Evolutionary conservation across 768 basidiomycete genomes (phyloP), one percentile per base, ranked within the genome.

Genomic region (Leccinum sublutescens): DNA sequence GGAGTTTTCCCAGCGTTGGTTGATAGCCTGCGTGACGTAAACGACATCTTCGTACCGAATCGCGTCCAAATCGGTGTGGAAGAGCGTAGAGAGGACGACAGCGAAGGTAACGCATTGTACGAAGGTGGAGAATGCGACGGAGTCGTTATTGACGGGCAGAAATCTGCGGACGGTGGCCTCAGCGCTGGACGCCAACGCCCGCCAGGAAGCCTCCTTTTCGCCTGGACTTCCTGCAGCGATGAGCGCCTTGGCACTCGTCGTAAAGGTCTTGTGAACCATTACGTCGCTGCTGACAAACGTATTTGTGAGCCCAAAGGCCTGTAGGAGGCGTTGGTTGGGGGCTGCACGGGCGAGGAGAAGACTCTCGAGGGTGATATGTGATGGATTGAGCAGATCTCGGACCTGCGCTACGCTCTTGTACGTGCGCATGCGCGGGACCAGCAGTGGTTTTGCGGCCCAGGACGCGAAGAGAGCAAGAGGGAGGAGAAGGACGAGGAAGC

Each of bases 271-370:
- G 59, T 85, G 71, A 0, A 72, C 45, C 25, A 60, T 59, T 0
- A 59, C 12, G 4, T 80, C 74, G 0, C 54, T 36, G 45, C 76
- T 80, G 27, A 86, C 84, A 43, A 86, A 86, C 0, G 85, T 82
- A 50, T 80, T 86, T 0, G 80, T 76, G 10, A 75, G 31, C 0
- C 63, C 64, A 6, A 74, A 73, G 0, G 74, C 72, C 3, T 64
- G 52, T 0, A 72, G 59, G 0, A 74, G 70, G 0, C 74, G 61
- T 36, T 65, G 25, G 5, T 73, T 73, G 0, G 71, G 71, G 0
- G 14, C 10, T 0, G 71, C 69, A 0, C 71, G 65, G 0, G 71
- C 55, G 17, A 25, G 56, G 1, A 73, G 66, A 0, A 73, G 52
- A 2, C n/a, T 43, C 0, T 8, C 23, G 0, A 74, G 43, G 0